phyloP scores from a whole-genome alignment of 257 asterid species.

The Asclepias syriaca region DNA sequence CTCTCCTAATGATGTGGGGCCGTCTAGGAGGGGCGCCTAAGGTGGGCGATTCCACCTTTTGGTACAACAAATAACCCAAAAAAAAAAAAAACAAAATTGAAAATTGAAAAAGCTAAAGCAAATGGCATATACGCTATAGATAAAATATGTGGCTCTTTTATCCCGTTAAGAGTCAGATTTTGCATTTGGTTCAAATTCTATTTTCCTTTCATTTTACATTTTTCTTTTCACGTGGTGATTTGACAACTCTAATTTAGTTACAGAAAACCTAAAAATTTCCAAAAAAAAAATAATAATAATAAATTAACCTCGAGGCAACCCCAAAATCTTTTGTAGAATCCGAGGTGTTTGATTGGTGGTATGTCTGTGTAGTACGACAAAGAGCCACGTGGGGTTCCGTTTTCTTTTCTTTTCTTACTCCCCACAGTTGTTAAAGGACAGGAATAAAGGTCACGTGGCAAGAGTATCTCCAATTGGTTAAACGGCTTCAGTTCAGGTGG shows the following conservation, averaged over 20 bases:
- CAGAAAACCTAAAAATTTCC: too few relatives aligned
- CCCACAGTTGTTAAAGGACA: background rate
- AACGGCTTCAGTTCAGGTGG: background rate
- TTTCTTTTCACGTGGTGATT: too few relatives aligned
- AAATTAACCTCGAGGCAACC: background rate
- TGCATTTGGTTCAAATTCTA: background rate
- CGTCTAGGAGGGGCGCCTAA: too few relatives aligned
- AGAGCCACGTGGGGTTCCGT: background rate
- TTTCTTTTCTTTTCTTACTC: background rate
- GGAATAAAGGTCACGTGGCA: background rate
- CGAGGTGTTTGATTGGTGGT: background rate
- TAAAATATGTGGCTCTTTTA: background rate
- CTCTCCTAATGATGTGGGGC: too few relatives aligned
- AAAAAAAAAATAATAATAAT: too few relatives aligned
- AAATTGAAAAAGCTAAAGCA: background rate
- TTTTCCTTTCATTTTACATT: too few relatives aligned
- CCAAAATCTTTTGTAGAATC: background rate
- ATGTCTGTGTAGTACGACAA: background rate
- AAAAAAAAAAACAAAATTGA: background rate
- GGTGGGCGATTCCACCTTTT: too few relatives aligned
- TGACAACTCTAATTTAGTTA: too few relatives aligned
- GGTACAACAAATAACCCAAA: background rate
- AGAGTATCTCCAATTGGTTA: background rate
- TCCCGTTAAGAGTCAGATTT: background rate
- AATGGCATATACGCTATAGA: background rate